Conservation (phyloP, 2,329 filamentous ascomycete species). For the Cladosporium sp. region DNA sequence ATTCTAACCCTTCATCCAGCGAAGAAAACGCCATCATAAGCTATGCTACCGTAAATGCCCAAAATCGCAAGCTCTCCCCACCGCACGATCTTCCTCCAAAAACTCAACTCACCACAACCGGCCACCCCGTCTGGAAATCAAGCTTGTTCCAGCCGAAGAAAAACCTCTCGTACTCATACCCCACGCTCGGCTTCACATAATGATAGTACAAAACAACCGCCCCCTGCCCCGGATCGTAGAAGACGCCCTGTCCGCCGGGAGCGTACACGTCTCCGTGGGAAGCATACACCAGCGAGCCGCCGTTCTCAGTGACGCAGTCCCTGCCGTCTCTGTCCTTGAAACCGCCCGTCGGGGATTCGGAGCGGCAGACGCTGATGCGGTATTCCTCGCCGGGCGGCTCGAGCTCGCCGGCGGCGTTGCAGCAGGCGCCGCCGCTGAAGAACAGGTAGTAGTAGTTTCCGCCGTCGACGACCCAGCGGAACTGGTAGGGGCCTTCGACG, state of each 20-base stretch:
- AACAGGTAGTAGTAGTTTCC: slow-evolving; percentile 58
- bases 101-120: slow-evolving; percentile 20
- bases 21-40: not conserved
- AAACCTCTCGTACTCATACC: slow-evolving; percentile 27
- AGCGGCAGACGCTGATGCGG: slow-evolving; percentile 63
- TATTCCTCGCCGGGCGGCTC: slow-evolving; percentile 57
- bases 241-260: slow-evolving; percentile 64
- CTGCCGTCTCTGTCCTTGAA: slow-evolving; percentile 59
- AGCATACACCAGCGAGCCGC: slow-evolving; percentile 61
- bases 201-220: slow-evolving; percentile 64
- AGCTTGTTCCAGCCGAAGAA: slow-evolving; percentile 31
- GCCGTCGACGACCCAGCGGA: slow-evolving; percentile 44
- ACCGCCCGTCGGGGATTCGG: slow-evolving; percentile 49
- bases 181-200: slow-evolving; percentile 41
- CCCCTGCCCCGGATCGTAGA: slow-evolving; percentile 45
- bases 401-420: slow-evolving; percentile 37
- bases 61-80: too few species aligned
- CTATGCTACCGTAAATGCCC: not conserved
- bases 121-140: slow-evolving; percentile 28
- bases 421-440: slow-evolving; percentile 41
- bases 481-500: slow-evolving; percentile 59
- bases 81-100: not conserved
- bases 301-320: slow-evolving; percentile 53
- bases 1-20: not conserved
- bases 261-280: slow-evolving; percentile 63